Percentiles rank a stretch among this genome's conserved stretches.
Conservation (phyloP, 768 basidiomycete species). For the Boletus rufocinnamomeus region DNA sequence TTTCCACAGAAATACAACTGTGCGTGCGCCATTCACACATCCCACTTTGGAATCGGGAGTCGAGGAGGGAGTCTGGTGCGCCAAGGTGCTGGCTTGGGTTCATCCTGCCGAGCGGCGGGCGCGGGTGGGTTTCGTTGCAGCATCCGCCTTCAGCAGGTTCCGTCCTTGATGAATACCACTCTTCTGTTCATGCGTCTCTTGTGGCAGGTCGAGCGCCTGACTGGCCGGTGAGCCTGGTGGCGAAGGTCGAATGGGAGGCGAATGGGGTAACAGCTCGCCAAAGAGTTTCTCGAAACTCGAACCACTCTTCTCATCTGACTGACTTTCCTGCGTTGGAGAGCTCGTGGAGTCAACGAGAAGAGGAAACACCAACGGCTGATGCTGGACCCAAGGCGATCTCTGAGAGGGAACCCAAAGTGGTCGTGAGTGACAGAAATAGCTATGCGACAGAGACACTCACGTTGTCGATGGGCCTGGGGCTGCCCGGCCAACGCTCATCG, state of each 20-base stretch:
- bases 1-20: background rate
- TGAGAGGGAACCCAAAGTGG: background rate
- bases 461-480: constrained; percentile 9
- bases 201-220: constrained; percentile 1
- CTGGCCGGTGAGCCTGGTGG: constrained; percentile 18
- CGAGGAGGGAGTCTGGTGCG: constrained; percentile 32
- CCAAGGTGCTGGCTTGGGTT: constrained; percentile 19
- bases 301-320: background rate
- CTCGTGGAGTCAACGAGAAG: background rate
- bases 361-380: constrained; percentile 17
- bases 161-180: background rate
- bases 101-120: constrained; percentile 7
- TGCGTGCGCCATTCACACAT: constrained; percentile 10
- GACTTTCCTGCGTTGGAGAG: background rate
- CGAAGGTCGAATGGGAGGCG: constrained; percentile 24
- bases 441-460: constrained; percentile 13
- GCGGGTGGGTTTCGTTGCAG: background rate
- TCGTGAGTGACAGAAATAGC: background rate
- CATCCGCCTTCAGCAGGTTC: background rate
- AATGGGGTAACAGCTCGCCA: constrained; percentile 15
- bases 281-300: constrained; percentile 18
- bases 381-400: constrained; percentile 16
- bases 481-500: constrained; percentile 19
- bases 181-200: background rate
- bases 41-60: constrained; percentile 36